Evolutionary conservation across 2,329 filamentous ascomycete genomes (phyloP).

Genomic region (Aspergillus transmontanensis): DNA sequence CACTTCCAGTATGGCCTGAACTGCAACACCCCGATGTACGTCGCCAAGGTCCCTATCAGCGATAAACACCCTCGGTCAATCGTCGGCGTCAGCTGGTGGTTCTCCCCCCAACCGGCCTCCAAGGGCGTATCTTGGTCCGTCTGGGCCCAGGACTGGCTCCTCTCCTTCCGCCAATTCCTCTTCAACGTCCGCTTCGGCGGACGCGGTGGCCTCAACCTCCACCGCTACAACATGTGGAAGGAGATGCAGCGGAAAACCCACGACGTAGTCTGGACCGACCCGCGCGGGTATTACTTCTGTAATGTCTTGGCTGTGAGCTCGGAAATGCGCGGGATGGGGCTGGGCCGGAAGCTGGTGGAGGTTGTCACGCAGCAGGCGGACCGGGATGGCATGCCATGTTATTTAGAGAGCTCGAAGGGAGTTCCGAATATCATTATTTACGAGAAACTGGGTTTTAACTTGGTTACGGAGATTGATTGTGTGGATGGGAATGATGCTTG

Average conservation of each 20-base stretch:
- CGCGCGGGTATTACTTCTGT: slow-evolving; percentile 72
- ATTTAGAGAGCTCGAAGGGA: slow-evolving; percentile 70
- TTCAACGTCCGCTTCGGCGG: slow-evolving; percentile 69
- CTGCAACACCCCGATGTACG: slow-evolving; percentile 68
- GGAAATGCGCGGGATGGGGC: slow-evolving; percentile 65
- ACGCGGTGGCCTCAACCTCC: slow-evolving; percentile 66
- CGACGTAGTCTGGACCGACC: slow-evolving; percentile 64
- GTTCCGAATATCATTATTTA: slow-evolving; percentile 73
- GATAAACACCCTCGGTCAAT: slow-evolving; percentile 47
- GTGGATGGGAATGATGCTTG: slow-evolving; percentile 62
- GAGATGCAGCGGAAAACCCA: slow-evolving; percentile 64
- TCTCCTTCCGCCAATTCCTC: slow-evolving; percentile 66
- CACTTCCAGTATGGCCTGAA: slow-evolving; percentile 62
- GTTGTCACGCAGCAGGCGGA: slow-evolving; percentile 66
- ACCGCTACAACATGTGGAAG: slow-evolving; percentile 75
- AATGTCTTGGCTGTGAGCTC: slow-evolving; percentile 73
- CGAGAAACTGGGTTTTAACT: slow-evolving; percentile 67
- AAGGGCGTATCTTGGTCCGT: slow-evolving; percentile 60
- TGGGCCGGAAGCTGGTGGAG: slow-evolving; percentile 66
- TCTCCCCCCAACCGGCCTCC: slow-evolving; percentile 56
- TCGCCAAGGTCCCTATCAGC: slow-evolving; percentile 60
- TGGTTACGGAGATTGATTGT: slow-evolving; percentile 67
- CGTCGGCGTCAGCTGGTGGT: slow-evolving; percentile 73
- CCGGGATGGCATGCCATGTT: slow-evolving; percentile 64
- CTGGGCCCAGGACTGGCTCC: slow-evolving; percentile 65